Conservation (phyloP, 495 filamentous ascomycete genomes). For the Cercophora samala region DNA sequence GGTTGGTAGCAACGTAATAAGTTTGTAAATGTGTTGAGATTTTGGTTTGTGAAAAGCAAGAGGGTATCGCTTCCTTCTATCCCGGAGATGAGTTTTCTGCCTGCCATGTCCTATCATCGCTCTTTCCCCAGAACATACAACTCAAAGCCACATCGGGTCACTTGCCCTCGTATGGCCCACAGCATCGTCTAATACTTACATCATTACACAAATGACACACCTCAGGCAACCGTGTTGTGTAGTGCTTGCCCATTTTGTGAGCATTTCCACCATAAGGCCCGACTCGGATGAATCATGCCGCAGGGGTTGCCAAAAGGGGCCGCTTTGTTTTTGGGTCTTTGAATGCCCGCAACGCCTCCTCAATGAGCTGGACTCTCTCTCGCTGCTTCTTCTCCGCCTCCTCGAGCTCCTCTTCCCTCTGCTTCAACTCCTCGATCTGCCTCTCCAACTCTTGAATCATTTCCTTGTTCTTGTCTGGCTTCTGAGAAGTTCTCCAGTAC, state of each 20-base stretch:
- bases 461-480: slow-evolving; percentile 63
- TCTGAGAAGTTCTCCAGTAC: slow-evolving; percentile 67
- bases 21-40: not conserved
- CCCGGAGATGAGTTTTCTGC: slow-evolving; percentile 8
- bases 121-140: slow-evolving; percentile 16
- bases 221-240: not conserved
- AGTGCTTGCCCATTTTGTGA: not conserved
- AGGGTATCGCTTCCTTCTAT: slow-evolving; percentile 14
- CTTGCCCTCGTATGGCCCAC: not conserved
- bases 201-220: not conserved
- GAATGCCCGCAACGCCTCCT: slow-evolving; percentile 62
- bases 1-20: not conserved
- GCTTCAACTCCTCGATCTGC: slow-evolving; percentile 55
- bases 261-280: not conserved
- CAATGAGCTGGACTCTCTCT: slow-evolving; percentile 60
- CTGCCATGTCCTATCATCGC: not conserved
- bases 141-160: not conserved
- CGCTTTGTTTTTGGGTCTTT: slow-evolving; percentile 53
- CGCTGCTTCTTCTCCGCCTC: slow-evolving; percentile 57
- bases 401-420: slow-evolving; percentile 62
- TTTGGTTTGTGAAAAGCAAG: slow-evolving; percentile 2
- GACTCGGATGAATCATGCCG: not conserved
- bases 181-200: slow-evolving; percentile 6
- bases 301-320: slow-evolving; percentile 36
- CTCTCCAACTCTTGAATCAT: slow-evolving; percentile 71